Conservation (phyloP, 2,329 filamentous ascomycete species). For the Neonectria neomacrospora region DNA sequence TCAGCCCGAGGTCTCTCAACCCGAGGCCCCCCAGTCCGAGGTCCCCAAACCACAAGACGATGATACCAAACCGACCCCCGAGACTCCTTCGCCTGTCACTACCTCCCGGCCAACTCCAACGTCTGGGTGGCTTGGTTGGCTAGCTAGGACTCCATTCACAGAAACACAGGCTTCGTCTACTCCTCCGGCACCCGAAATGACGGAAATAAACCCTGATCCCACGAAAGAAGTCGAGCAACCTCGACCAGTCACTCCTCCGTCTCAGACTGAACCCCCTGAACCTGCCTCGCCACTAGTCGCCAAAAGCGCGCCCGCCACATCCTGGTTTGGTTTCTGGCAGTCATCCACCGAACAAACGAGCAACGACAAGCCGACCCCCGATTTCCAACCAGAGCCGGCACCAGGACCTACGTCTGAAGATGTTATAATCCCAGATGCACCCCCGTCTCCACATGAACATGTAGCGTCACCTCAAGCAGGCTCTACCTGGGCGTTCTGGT, state of each 20-base stretch:
- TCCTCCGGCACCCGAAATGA: slow-evolving; percentile 9
- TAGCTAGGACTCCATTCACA: slow-evolving; percentile 48
- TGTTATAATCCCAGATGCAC: slow-evolving; percentile 57
- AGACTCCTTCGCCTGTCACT: slow-evolving; percentile 5
- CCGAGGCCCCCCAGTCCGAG: slow-evolving; percentile 10
- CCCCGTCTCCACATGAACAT: slow-evolving; percentile 46
- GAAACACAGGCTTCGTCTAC: slow-evolving; percentile 34
- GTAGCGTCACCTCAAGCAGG: slow-evolving; percentile 59
- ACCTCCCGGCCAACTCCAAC: slow-evolving; percentile 46
- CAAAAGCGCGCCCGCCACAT: slow-evolving; percentile 39
- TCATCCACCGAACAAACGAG: slow-evolving; percentile 33
- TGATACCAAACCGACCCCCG: slow-evolving; percentile 11
- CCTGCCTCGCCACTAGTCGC: slow-evolving; percentile 27
- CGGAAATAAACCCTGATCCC: slow-evolving; percentile 31
- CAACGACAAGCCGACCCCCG: slow-evolving; percentile 27
- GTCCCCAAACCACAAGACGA: slow-evolving; percentile 9
- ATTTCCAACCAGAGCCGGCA: slow-evolving; percentile 26
- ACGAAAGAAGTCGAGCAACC: slow-evolving; percentile 28
- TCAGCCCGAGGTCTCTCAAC: not conserved
- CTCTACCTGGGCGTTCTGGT: slow-evolving; percentile 87
- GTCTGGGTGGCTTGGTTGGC: slow-evolving; percentile 68
- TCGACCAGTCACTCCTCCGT: slow-evolving; percentile 40
- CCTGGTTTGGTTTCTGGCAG: slow-evolving; percentile 57
- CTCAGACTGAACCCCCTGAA: slow-evolving; percentile 34
- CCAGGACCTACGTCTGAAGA: slow-evolving; percentile 48